phyloP scores from a whole-genome alignment of 768 basidiomycete species.

The Agaricus bisporus region DNA sequence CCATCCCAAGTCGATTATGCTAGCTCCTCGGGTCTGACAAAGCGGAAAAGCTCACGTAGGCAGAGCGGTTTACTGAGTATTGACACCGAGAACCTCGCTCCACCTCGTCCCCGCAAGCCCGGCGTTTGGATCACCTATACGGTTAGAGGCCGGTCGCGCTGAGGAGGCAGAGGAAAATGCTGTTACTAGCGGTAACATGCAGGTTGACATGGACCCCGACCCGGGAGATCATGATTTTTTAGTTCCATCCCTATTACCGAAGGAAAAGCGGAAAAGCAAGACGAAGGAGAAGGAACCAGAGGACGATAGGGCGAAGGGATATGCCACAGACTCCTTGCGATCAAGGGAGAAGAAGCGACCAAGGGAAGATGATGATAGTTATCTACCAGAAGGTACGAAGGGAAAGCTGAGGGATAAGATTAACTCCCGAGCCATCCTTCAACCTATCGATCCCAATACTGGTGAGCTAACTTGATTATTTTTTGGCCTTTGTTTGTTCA shows the following conservation, averaged over 20 bases:
- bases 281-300: slow-evolving; percentile 31
- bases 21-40: slow-evolving; percentile 18
- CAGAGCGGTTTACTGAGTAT: slow-evolving; percentile 54
- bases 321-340: slow-evolving; percentile 12
- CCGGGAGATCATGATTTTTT: slow-evolving; percentile 16
- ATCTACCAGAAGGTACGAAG: slow-evolving; percentile 32
- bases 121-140: slow-evolving; percentile 59
- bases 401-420: slow-evolving; percentile 60
- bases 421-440: slow-evolving; percentile 42
- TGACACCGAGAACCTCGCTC: slow-evolving; percentile 30
- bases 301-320: slow-evolving; percentile 20
- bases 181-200: slow-evolving; percentile 25
- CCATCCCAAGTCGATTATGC: slow-evolving; percentile 17
- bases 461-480: slow-evolving; percentile 21
- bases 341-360: slow-evolving; percentile 18
- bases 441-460: slow-evolving; percentile 36
- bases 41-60: slow-evolving; percentile 35
- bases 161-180: slow-evolving; percentile 51
- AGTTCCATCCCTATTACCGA: slow-evolving; percentile 13
- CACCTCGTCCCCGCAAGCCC: slow-evolving; percentile 60
- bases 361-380: slow-evolving; percentile 23
- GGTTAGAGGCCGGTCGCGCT: slow-evolving; percentile 48
- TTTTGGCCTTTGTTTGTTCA: slow-evolving; percentile 1
- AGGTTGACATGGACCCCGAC: slow-evolving; percentile 30
- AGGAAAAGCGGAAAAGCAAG: slow-evolving; percentile 43